Base-by-base conservation (phyloP, 2,329 filamentous ascomycete genomes). In the Epichloe aotearoae region DNA sequence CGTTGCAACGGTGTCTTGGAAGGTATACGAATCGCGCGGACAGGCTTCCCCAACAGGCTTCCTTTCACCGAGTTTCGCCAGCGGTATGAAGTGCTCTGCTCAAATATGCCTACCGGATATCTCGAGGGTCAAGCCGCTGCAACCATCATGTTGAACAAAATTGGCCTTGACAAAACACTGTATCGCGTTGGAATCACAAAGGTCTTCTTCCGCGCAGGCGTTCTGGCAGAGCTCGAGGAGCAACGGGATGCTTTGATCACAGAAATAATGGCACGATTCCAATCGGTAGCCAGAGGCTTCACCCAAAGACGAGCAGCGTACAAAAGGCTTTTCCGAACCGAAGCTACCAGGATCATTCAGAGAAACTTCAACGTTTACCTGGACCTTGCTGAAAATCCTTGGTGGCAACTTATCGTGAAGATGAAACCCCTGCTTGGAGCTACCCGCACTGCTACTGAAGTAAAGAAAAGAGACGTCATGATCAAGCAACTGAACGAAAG, bases 1-100 rank as follows among this genome's bases (percentile, higher is more conserved):
- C 83, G 93, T 49, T 98, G 93, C 70, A 98, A 98, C 64, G 93
- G 93, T 85, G 93, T 98, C 3, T 75, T 98, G n/a, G 93, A 98
- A 69, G 93, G 93, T 55, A 98, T 98, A 62, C 82, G 93, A 54
- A 98, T 98, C 66, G 93, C 93, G 23, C 82, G 93, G 44, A 98
- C 94, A 5, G 93, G 93, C 23, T 98, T 98, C 65, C 93, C 93
- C 47, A 98, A 98, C 64, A 79, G 93, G 58, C 75, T 98, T 34
- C 79, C 87, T 0, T 98, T 98, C 64, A 79, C 86, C 3, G 94
- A 98, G 63, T 98, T 98, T 69, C 82, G 93, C 50, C 88, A 94
- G 61, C 83, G 93, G 55, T 98, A 98, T 65, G 93, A 97, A 64
- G 91, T 98, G 6, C 79, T 98, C 6, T 97, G 91, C 64, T 77